Base-by-base conservation (phyloP, 306 rosid species). In the Arachis stenosperma region DNA sequence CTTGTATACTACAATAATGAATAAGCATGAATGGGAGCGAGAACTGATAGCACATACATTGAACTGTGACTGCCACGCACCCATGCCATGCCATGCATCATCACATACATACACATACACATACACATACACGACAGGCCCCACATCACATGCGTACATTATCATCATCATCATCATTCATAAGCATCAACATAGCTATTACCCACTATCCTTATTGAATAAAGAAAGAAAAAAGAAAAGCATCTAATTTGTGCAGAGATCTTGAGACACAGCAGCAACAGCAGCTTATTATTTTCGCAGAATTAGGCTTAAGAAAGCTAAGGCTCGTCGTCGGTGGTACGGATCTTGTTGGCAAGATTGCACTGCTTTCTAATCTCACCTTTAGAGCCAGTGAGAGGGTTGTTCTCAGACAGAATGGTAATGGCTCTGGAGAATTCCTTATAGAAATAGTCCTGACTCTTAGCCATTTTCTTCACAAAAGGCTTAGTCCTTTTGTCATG, bases 291-390 rank as follows among this genome's bases (percentile, higher is more conserved):
- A 33, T 33, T 4, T 33, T 33, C 4, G 2, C 65, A 10, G 11
- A 46, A 46, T 46, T 46, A 46, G 3, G 3, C 51, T 46, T 46
- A 12, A 46, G 3, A 12, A 10, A 46, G 15, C 15, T 27, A 72
- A 69, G 80, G 70, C 41, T 81, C 81, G 62, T 83, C 90, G 57
- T 79, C 81, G 71, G 75, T 81, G 71, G 78, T 79, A 73, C 81
- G 90, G 84, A 74, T 89, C 75, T 87, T 91, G 91, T 94, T 94
- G 79, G 91, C 89, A 65, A 85, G 79, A 81, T 87, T 89, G 85
- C 99, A 94, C 75, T 94, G 93, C 83, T 81, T 89, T 74, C 99
- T 83, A 82, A 94, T 84, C 90, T 94, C 99, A 47, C 97, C 97
- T 83, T 89, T 78, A 0, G 85, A 57, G 36, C 99, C 99, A 13